phyloP scores from a whole-genome alignment of 495 filamentous ascomycete species.

The Aspergillus cavernicola region DNA sequence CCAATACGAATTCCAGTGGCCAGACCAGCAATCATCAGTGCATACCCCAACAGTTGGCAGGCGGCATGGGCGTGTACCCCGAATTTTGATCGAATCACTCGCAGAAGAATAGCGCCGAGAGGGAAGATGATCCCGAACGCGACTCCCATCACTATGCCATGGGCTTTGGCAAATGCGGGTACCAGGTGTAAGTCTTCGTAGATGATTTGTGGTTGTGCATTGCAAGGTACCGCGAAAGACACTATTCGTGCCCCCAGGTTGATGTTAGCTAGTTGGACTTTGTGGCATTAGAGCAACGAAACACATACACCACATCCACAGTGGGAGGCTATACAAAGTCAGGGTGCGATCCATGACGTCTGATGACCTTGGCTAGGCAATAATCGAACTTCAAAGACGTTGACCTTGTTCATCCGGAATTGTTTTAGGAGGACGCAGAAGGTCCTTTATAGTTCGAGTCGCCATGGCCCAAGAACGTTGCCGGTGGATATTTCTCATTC shows the following conservation, averaged over 20 bases:
- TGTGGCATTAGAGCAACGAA: background rate
- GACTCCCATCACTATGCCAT: conserved; percentile 12
- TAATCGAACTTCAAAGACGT: background rate
- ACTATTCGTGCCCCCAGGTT: background rate
- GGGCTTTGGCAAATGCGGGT: conserved; percentile 9
- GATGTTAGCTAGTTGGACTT: background rate
- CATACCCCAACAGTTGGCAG: conserved; percentile 7
- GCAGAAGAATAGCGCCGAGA: conserved; percentile 11
- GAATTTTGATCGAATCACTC: conserved; percentile 3
- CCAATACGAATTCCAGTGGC: conserved; percentile 14
- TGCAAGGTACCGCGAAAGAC: background rate
- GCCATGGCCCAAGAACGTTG: background rate
- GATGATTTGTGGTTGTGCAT: conserved; percentile 2
- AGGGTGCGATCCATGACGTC: background rate
- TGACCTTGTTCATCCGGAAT: background rate
- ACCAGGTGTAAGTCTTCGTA: conserved; percentile 16
- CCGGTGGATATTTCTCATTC: background rate
- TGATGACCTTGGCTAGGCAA: background rate
- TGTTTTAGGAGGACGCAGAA: background rate
- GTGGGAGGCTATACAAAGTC: background rate
- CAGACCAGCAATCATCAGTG: conserved; percentile 13
- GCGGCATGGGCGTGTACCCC: conserved; percentile 4
- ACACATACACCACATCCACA: conserved; percentile 1
- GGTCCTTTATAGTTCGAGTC: background rate
- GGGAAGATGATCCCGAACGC: conserved; percentile 12